A percentile compares a stretch with the other conserved stretches of the same genome.
These are phyloP conservation scores for Pseudozyma thailandica DNA, from an alignment of 1,284 basidiomycete genomes.

Conservation along the genomic window DNA sequence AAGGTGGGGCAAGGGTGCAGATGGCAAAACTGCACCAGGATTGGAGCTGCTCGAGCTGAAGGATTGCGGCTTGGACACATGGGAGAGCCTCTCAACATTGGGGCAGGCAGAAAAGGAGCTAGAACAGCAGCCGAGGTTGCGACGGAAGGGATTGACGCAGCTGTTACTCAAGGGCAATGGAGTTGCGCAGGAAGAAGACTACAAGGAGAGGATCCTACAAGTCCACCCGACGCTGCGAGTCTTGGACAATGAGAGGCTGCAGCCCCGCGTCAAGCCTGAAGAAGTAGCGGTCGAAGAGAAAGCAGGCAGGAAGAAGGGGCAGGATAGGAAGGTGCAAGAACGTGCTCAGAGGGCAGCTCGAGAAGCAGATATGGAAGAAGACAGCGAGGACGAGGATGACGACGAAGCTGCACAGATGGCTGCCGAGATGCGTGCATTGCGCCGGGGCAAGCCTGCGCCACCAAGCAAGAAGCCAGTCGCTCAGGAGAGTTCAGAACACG, in stretches of 20 bases:
- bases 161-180: slow-evolving; percentile 56
- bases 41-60: slow-evolving; percentile 58
- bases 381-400: slow-evolving; percentile 23
- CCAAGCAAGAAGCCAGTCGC: not conserved
- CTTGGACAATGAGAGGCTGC: slow-evolving; percentile 53
- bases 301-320: not conserved
- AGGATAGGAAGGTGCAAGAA: slow-evolving; percentile 1
- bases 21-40: slow-evolving; percentile 53
- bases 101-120: slow-evolving; percentile 12
- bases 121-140: slow-evolving; percentile 27
- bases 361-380: not conserved
- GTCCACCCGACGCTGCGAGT: slow-evolving; percentile 46
- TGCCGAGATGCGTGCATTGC: slow-evolving; percentile 28
- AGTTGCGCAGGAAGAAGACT: slow-evolving; percentile 35
- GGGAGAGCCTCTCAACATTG: slow-evolving; percentile 45
- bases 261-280: slow-evolving; percentile 21
- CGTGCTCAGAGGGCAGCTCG: not conserved
- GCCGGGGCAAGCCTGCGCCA: slow-evolving; percentile 18
- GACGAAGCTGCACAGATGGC: slow-evolving; percentile 37
- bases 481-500: slow-evolving; percentile 1
- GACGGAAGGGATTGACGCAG: slow-evolving; percentile 49
- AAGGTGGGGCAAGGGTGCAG: slow-evolving; percentile 61
- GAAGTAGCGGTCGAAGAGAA: slow-evolving; percentile 11
- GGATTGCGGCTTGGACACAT: slow-evolving; percentile 57
- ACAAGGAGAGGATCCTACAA: slow-evolving; percentile 43